phyloP scores from a whole-genome alignment of 345 rosid species.

The Eucalyptus virginea region DNA sequence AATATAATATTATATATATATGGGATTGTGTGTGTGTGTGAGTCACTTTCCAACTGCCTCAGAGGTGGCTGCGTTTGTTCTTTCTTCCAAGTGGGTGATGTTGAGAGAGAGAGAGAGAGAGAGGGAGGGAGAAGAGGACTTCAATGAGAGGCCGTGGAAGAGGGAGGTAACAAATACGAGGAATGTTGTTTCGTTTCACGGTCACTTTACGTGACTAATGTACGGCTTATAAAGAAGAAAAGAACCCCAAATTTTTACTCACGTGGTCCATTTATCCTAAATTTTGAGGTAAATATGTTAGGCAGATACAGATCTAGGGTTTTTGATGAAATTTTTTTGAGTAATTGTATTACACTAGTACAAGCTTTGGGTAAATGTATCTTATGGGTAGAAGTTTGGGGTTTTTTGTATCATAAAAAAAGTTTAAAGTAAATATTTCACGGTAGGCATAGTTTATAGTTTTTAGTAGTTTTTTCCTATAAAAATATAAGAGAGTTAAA shows the following conservation, averaged over 20 bases:
- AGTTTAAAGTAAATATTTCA: too few relatives aligned
- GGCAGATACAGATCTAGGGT: rapidly evolving
- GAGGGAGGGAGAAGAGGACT: neutral
- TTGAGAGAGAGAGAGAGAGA: neutral
- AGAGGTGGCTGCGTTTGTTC: neutral
- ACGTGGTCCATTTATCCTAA: too few relatives aligned
- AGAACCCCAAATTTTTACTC: too few relatives aligned
- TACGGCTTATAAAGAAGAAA: neutral
- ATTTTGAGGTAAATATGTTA: too few relatives aligned
- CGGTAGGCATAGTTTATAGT: rapidly evolving
- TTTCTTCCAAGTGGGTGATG: neutral
- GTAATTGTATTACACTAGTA: too few relatives aligned
- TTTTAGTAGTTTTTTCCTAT: neutral
- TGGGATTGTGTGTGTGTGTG: neutral
- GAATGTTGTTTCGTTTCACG: neutral
- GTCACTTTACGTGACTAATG: neutral
- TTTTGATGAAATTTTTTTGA: too few relatives aligned
- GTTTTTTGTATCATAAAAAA: too few relatives aligned
- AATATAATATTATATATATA: neutral
- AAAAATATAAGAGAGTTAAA: neutral
- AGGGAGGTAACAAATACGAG: neutral
- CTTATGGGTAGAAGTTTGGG: neutral
- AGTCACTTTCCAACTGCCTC: neutral
- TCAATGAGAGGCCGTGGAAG: neutral
- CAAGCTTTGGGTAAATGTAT: neutral